These are phyloP conservation scores for Tuber brumale DNA, from an alignment of 495 filamentous ascomycete species.

Conservation along the genomic window DNA sequence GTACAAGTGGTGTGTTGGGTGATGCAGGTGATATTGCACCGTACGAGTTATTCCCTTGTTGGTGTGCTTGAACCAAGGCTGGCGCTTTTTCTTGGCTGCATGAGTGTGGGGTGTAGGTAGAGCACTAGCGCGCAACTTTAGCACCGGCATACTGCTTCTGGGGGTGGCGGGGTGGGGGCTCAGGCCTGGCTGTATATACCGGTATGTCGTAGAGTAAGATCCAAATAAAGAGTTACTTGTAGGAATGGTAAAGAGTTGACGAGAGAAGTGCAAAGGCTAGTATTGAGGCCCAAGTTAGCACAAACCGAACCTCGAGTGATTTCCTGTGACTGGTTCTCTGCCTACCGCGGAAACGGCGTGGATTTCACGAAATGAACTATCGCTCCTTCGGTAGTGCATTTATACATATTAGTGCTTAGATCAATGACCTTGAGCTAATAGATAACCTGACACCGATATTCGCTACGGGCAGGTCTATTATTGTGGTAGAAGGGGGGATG, in stretches of 20 bases:
- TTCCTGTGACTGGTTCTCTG: no score
- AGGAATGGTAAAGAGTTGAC: neutral
- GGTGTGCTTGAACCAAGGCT: neutral
- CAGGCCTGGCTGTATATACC: neutral
- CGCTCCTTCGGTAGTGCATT: no score
- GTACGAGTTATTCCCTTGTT: neutral
- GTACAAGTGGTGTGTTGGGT: slow-evolving; percentile 2
- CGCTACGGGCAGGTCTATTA: no score
- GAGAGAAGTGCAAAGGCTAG: neutral
- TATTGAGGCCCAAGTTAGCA: neutral
- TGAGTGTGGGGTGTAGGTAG: neutral
- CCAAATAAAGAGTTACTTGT: neutral
- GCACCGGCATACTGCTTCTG: neutral
- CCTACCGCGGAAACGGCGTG: no score
- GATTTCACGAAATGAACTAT: no score
- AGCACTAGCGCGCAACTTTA: neutral
- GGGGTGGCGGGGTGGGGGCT: neutral
- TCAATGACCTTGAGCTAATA: no score
- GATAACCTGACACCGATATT: no score
- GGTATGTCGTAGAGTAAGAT: neutral
- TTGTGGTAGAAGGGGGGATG: no score
- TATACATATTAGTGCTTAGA: no score
- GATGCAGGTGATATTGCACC: neutral
- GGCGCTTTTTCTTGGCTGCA: neutral
- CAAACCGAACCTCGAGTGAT: no score